These are phyloP conservation scores for Mallotus repandus DNA, from an alignment of 441 rosid species.

Conservation along the genomic window DNA sequence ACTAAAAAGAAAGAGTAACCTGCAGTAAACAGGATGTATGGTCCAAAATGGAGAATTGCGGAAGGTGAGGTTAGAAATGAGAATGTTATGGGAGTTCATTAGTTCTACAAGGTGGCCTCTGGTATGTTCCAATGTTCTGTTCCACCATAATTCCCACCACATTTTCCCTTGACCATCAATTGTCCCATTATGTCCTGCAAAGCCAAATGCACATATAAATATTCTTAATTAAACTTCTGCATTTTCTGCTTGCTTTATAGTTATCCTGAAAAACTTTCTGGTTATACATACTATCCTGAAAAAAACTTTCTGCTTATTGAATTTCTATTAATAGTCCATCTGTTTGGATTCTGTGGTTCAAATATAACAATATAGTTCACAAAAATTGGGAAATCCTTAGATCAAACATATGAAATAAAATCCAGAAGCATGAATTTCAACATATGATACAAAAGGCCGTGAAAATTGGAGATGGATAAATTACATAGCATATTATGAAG, in stretches of 20 bases:
- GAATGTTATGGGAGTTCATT: constrained; percentile 70
- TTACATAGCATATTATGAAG: background rate
- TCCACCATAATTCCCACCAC: constrained; percentile 99
- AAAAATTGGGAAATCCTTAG: background rate
- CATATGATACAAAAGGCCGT: background rate
- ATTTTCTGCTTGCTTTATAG: too few relatives aligned
- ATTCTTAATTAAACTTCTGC: background rate
- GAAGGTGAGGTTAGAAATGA: constrained; percentile 81
- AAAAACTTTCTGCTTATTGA: background rate
- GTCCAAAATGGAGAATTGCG: constrained; percentile 93
- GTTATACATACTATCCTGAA: background rate
- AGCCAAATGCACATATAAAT: constrained; percentile 10
- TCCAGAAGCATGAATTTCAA: background rate
- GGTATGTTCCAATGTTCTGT: constrained; percentile 71
- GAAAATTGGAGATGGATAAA: too few relatives aligned
- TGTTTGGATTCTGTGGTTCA: background rate
- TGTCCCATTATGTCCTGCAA: constrained; percentile 79
- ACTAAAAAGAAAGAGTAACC: constrained; percentile 37
- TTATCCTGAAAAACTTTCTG: too few relatives aligned
- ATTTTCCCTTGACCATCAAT: constrained; percentile 92
- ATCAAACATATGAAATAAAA: too few relatives aligned
- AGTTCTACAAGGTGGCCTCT: constrained; percentile 92
- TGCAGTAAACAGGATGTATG: constrained; percentile 90
- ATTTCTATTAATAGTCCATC: too few relatives aligned
- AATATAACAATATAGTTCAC: background rate